Conservation (phyloP, 2,329 filamentous ascomycete genomes). For the Laburnicola sp. region DNA sequence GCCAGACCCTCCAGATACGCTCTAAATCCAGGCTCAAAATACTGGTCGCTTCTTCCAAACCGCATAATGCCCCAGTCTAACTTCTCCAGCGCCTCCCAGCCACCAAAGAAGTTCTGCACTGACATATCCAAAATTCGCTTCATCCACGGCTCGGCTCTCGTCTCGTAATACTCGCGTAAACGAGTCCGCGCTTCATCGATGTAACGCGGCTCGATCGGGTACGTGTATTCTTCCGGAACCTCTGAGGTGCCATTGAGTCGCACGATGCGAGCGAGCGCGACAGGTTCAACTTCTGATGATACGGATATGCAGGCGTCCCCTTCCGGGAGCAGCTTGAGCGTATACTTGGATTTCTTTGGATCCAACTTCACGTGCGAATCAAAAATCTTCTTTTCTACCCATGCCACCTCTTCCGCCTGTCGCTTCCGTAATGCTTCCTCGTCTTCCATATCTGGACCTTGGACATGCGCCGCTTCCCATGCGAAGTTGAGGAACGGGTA, state of each 20-base stretch:
- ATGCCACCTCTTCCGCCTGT: not conserved
- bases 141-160: not conserved
- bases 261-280: not conserved
- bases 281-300: not conserved
- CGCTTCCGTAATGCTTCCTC: not conserved
- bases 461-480: not conserved
- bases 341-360: not conserved
- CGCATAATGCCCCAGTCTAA: not conserved
- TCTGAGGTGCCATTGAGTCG: not conserved
- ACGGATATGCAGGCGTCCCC: not conserved
- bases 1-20: not conserved
- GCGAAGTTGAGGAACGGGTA: constrained; percentile 1
- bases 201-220: not conserved
- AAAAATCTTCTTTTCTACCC: not conserved
- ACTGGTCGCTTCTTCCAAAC: not conserved
- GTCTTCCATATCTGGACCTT: constrained; percentile 1
- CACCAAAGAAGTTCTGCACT: not conserved
- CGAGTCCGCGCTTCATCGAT: not conserved
- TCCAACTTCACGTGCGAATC: not conserved
- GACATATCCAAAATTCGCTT: not conserved
- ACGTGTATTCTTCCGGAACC: not conserved
- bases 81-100: not conserved
- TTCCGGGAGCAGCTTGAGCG: not conserved
- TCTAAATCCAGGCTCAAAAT: not conserved
- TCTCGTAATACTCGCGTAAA: not conserved